These are phyloP conservation scores for Cunninghamia lanceolata DNA, from an alignment of 75 land plant species.

Conservation along the genomic window DNA sequence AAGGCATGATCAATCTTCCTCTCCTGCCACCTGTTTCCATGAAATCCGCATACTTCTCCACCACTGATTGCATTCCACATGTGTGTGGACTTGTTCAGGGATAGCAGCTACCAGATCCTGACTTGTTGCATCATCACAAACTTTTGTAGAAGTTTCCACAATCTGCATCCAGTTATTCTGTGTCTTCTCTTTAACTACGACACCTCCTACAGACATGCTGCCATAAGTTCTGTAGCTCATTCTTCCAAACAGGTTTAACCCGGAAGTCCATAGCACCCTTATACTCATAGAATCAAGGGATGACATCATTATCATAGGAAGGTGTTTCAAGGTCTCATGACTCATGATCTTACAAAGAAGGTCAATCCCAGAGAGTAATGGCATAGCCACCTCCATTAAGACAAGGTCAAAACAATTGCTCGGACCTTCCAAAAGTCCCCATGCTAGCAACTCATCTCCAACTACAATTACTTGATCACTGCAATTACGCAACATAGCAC, in stretches of 20 bases:
- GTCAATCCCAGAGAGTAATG: constrained; percentile 39
- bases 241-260: constrained; percentile 73
- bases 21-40: no score
- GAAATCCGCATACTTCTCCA: no score
- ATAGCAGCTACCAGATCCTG: no score
- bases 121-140: no score
- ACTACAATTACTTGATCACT: constrained; percentile 15
- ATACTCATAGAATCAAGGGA: constrained; percentile 59
- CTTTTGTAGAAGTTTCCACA: background rate
- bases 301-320: constrained; percentile 70
- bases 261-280: constrained; percentile 72
- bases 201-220: constrained; percentile 80
- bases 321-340: constrained; percentile 23
- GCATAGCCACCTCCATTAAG: constrained; percentile 52
- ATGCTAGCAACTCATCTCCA: constrained; percentile 42
- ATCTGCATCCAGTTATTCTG: background rate
- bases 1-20: no score
- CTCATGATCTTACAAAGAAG: constrained; percentile 48
- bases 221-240: constrained; percentile 75
- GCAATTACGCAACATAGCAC: no score
- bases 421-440: constrained; percentile 34
- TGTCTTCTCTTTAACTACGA: constrained; percentile 17
- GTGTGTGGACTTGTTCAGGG: no score
- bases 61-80: no score
- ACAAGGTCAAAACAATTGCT: constrained; percentile 37